Conservation (phyloP, 1,284 basidiomycete genomes). For the Malassezia globosa region DNA sequence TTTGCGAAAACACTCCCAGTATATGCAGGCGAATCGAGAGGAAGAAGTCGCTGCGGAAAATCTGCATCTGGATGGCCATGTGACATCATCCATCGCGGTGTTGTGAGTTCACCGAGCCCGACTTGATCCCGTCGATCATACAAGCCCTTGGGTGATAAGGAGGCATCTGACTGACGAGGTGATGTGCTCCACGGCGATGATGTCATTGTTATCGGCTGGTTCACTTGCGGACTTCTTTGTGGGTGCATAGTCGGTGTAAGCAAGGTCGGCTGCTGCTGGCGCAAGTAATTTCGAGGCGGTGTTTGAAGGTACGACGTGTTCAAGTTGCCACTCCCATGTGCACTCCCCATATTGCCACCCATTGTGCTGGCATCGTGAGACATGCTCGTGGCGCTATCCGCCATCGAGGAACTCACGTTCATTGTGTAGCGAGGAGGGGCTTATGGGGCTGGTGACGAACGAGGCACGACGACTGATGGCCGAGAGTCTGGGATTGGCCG, state of each 20-base stretch:
- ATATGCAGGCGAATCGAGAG: not conserved
- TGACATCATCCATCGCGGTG: slow-evolving; percentile 67
- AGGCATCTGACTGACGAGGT: not conserved
- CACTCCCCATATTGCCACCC: no score
- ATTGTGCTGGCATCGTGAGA: not conserved
- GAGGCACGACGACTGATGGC: no score
- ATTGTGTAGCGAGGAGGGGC: not conserved
- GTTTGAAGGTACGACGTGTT: not conserved
- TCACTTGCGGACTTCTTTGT: not conserved
- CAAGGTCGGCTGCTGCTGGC: not conserved
- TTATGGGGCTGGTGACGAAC: no score
- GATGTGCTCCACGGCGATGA: not conserved
- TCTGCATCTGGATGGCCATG: not conserved
- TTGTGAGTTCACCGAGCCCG: slow-evolving; percentile 89
- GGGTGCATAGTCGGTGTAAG: not conserved
- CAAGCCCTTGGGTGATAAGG: not conserved
- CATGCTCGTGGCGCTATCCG: not conserved
- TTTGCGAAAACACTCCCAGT: not conserved
- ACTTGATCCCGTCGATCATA: slow-evolving; percentile 74
- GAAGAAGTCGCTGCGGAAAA: not conserved
- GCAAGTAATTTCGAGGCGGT: not conserved
- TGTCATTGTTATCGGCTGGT: not conserved
- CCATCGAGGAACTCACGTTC: not conserved
- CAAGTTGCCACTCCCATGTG: not conserved
- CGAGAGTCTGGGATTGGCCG: no score